Percentiles rank a stretch among this genome's conserved stretches.
phyloP scores from a whole-genome alignment of 345 rosid species.

The Salix viminalis region DNA sequence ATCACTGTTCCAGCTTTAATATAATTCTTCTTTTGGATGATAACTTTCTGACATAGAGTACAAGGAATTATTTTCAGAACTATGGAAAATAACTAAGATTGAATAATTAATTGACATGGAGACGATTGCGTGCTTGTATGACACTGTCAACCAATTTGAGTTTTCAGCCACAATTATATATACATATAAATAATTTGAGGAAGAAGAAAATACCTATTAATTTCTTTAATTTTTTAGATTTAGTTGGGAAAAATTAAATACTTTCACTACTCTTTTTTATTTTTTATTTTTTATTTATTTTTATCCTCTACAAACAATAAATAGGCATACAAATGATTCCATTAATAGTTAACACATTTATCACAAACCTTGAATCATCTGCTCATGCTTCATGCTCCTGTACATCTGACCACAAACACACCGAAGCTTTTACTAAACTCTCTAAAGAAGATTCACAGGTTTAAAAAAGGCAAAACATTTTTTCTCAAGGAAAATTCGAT shows the following conservation, averaged over 20 bases:
- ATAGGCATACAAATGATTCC: no score
- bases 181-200: no score
- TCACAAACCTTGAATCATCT: conserved; percentile 48
- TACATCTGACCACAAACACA: conserved; percentile 44
- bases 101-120: not conserved
- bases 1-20: not conserved
- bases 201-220: no score
- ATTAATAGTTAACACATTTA: no score
- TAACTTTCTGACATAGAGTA: not conserved
- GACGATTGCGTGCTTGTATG: not conserved
- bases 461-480: not conserved
- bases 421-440: not conserved
- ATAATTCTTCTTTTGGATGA: conserved; percentile 1
- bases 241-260: no score
- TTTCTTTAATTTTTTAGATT: no score
- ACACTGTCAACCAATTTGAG: not conserved
- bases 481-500: not conserved
- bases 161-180: no score
- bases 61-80: not conserved
- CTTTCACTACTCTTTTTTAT: no score
- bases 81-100: not conserved
- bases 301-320: no score
- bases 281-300: no score
- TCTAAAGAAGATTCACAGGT: not conserved
- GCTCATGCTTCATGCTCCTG: conserved; percentile 66